Evolutionary conservation across 306 rosid species (phyloP), one percentile per base, ranked within the genome.

Genomic region (Comarum palustre): DNA sequence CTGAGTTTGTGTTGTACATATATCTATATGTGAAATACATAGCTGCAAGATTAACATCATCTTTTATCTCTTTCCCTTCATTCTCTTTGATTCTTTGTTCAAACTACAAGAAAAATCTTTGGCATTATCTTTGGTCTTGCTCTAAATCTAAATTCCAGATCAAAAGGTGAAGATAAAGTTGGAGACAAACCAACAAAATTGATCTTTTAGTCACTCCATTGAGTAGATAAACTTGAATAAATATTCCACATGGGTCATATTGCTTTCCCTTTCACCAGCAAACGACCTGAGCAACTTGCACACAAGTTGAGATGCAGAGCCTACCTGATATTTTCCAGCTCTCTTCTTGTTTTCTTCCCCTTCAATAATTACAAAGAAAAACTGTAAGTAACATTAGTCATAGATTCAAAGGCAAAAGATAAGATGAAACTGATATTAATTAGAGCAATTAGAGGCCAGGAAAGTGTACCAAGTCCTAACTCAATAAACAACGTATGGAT

Each of bases 11-110:
- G 41, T 84, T 62, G 54, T 83, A 75, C 84, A 58, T 89, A 88
- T 81, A 75, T 76, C 62, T 75, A 71, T 68, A 73, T 88, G 87
- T 85, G 87, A 83, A 79, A 81, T 80, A 68, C 83, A 76, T 6
- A 81, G 43, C 43, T 32, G 67, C 3, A 3, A 34, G 19, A 62
- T 59, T 29, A 59, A 14, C 65, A 29, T 59, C 65, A 62, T 15
- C 43, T 6, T 15, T 61, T 14, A 5, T 31, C 13, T 27, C n/a
- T 27, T 58, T 4, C 31, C 19, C 20, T 17, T 61, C 42, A 2
- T 61, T 61, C 43, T 34, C 22, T 31, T 2, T 59, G 20, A 2
- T 27, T 29, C 5, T 31, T 16, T 32, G 45, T 17, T 34, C 67
- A 8, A 32, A 34, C 15, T 14, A 24, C 34, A 25, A 70, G n/a